Evolutionary conservation across 176 grass and related monocot genomes (phyloP).

Genomic region (Eremochloa ophiuroides): DNA sequence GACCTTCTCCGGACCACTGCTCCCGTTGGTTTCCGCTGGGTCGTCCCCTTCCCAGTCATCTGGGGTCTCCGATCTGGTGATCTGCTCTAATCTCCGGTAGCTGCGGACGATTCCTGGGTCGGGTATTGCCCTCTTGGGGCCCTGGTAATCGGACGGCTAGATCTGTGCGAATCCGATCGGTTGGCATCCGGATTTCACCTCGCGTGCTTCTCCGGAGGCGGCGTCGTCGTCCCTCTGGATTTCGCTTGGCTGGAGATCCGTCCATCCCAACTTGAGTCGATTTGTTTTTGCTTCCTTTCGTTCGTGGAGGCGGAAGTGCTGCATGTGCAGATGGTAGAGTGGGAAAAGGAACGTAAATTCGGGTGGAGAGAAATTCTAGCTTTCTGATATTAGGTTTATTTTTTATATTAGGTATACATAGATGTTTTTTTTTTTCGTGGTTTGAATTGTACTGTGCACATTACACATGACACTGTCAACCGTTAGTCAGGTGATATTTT

Average conservation of each 20-base stretch:
- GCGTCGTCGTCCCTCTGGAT: background rate
- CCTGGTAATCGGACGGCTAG: background rate
- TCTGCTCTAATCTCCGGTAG: slow-evolving; percentile 10
- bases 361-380: too few species aligned
- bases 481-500: background rate
- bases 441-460: background rate
- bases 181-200: background rate
- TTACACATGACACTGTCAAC: background rate
- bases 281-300: background rate
- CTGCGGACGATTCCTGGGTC: background rate
- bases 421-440: background rate
- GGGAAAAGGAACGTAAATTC: background rate
- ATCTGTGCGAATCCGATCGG: background rate
- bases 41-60: background rate
- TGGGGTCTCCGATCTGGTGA: slow-evolving; percentile 16
- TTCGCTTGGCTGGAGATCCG: background rate
- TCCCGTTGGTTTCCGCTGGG: too few species aligned
- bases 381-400: too few species aligned
- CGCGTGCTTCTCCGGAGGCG: background rate
- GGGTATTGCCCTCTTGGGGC: background rate
- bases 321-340: too few species aligned
- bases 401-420: background rate
- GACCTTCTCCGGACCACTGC: background rate
- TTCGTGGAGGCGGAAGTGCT: background rate
- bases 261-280: background rate